Conservation (phyloP, 345 rosid species). For the Mangifera indica region DNA sequence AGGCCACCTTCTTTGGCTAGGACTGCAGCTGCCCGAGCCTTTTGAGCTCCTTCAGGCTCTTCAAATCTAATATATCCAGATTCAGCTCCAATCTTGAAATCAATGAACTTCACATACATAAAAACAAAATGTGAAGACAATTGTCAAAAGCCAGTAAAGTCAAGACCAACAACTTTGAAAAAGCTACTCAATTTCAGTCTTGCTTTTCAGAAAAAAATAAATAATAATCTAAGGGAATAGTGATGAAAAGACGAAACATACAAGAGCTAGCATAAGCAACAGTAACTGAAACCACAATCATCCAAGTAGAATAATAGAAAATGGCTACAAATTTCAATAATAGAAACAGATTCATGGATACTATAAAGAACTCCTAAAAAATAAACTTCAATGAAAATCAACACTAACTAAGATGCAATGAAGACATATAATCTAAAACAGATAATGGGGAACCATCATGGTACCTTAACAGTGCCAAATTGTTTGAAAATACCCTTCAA, state of each 20-base stretch:
- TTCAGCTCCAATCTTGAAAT: constrained; percentile 80
- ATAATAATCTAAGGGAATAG: background rate
- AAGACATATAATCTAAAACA: background rate
- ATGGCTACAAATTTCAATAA: background rate
- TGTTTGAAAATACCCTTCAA: constrained; percentile 65
- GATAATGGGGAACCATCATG: constrained; percentile 5
- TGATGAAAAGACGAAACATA: background rate
- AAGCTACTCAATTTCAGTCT: background rate
- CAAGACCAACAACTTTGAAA: background rate
- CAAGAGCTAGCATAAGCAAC: background rate
- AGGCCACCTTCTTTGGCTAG: constrained; percentile 82
- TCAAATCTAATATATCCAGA: constrained; percentile 83
- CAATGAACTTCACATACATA: constrained; percentile 55
- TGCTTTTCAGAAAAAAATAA: background rate
- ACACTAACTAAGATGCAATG: constrained; percentile 12
- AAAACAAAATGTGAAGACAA: background rate
- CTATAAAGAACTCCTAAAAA: background rate
- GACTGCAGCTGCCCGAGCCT: constrained; percentile 94
- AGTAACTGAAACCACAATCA: background rate
- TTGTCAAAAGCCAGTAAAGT: constrained; percentile 12
- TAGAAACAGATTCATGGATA: background rate
- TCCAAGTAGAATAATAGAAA: background rate
- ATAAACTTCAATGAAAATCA: background rate
- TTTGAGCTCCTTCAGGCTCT: constrained; percentile 83
- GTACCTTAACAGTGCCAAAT: constrained; percentile 87